Base-by-base conservation (phyloP, 805 yeast species). In the Starmerella bacillaris region DNA sequence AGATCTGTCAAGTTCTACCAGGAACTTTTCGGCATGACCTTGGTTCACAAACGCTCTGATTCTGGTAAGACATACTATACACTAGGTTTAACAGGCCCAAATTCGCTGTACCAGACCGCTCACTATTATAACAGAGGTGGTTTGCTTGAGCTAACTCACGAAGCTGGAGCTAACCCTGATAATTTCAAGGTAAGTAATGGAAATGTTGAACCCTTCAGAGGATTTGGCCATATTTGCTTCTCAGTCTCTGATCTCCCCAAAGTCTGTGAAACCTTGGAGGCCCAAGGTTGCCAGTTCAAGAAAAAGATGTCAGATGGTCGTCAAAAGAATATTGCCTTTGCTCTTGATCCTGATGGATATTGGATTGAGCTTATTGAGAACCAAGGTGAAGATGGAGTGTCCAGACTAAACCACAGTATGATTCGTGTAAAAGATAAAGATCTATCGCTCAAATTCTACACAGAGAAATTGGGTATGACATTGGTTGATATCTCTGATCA, bases 141-240 rank as follows among this genome's bases (percentile, higher is more conserved):
- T 36, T 67, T 86, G 15, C 64, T 86, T 39, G 95, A 83, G 56
- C 65, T 86, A 49, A 70, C 83, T 43, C 92, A 82, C 58, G 68
- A 74, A 50, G 72, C 78, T 59, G 89, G 86, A 8, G 63, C 74
- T 31, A 43, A 37, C 7, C 40, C 38, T 2, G 78, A 77, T 56
- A 56, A 55, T 38, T 82, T 63, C 58, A 63, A 57, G 40, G 56
- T 76, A 33, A 76, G 70, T 59, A 77, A 75, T 51, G 98, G 98
- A 40, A 86, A 89, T 54, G 71, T 65, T 6, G 82, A 75, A 35
- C 86, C 92, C 27, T 63, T 71, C 54, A 68, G 86, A 45, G 96
- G 98, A 0, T 86, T 84, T 51, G 98, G 98, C 17, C 98, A 86
- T 58, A 72, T 83, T 39, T 82, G 94, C 57, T 59, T 86, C 45